phyloP scores from a whole-genome alignment of 1,139 yeast species.

The Saccharomyces pastorianus region DNA sequence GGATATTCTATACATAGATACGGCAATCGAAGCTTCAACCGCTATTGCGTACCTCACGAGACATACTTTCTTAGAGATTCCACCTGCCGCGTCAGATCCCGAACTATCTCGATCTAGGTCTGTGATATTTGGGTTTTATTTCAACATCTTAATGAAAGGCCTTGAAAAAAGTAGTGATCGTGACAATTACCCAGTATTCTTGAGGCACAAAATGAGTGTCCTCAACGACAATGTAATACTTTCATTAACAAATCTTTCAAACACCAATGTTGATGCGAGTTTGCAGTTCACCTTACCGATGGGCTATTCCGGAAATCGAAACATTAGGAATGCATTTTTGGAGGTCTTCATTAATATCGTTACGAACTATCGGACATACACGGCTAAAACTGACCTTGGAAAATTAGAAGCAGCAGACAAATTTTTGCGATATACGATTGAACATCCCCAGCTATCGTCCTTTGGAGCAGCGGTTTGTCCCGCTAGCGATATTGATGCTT shows the following conservation, averaged over 20 bases:
- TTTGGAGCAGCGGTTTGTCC: slow-evolving; percentile 44
- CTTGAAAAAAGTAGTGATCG: slow-evolving; percentile 48
- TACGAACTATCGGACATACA: slow-evolving; percentile 34
- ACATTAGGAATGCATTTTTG: slow-evolving; percentile 62
- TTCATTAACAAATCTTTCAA: slow-evolving; percentile 60
- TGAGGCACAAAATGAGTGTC: slow-evolving; percentile 46
- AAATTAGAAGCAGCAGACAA: slow-evolving; percentile 28
- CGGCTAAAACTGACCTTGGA: slow-evolving; percentile 27
- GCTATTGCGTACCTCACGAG: slow-evolving; percentile 50
- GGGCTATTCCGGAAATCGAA: slow-evolving; percentile 63
- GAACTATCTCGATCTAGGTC: slow-evolving; percentile 54
- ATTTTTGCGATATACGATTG: slow-evolving; percentile 18
- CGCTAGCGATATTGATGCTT: slow-evolving; percentile 61
- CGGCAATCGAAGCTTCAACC: slow-evolving; percentile 58
- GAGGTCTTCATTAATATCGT: slow-evolving; percentile 69
- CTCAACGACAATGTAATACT: slow-evolving; percentile 61
- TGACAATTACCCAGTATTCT: slow-evolving; percentile 32
- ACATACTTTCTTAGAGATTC: slow-evolving; percentile 51
- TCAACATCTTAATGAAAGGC: slow-evolving; percentile 61
- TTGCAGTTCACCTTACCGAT: slow-evolving; percentile 67
- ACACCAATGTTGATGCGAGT: slow-evolving; percentile 71
- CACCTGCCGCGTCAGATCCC: slow-evolving; percentile 50
- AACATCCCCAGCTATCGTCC: slow-evolving; percentile 31
- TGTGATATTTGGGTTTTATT: slow-evolving; percentile 62
- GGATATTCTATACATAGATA: slow-evolving; percentile 51